Base-by-base conservation (phyloP, 371 early-diverging fungal species). In the Thermomucor indicae-seudaticae region DNA sequence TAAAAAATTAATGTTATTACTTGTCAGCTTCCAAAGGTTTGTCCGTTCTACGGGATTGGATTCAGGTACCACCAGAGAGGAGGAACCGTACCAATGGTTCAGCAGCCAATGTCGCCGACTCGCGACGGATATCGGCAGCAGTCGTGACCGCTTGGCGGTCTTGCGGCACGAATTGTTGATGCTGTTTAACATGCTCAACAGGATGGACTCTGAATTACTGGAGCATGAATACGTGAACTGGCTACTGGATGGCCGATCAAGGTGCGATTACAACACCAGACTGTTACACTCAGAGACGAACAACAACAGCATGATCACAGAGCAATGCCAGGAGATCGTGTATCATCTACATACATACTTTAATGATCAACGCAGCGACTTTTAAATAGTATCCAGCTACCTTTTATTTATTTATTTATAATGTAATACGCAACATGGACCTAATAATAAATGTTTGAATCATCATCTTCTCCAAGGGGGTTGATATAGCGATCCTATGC, bases 201-300 rank as follows among this genome's bases (percentile, higher is more conserved):
- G 64, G 38, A 34, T 73, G 30, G 78, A 78, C 27, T 43, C 51
- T 8, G 60, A 68, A 28, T 43, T 75, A 19, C 34, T 68, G 27
- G 73, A 75, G 48, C 61, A 53, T 5, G 78, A 72, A 29, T 78
- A 69, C 40, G 51, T 65, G 39, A 78, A 78, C 23, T 78, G 78
- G 78, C 51, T 78, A 25, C 43, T 73, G 56, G 78, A 78, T 45
- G 69, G 62, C 6, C 52, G 55, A n/a, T 6, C 32, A 32, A 11
- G 27, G 20, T 47, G 47, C 32, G 10, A n/a, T n/a, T n/a, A n/a
- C n/a, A n/a, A n/a, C n/a, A n/a, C n/a, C n/a, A n/a, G n/a, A n/a
- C n/a, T n/a, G n/a, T n/a, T n/a, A n/a, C n/a, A n/a, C 14, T 14
- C 32, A 32, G 32, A 17, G 47, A 46, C 20, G 31, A 19, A 12